Evolutionary conservation across 2,329 filamentous ascomycete genomes (phyloP), one percentile per base, ranked within the genome.

Genomic region (Septoria petroselini): DNA sequence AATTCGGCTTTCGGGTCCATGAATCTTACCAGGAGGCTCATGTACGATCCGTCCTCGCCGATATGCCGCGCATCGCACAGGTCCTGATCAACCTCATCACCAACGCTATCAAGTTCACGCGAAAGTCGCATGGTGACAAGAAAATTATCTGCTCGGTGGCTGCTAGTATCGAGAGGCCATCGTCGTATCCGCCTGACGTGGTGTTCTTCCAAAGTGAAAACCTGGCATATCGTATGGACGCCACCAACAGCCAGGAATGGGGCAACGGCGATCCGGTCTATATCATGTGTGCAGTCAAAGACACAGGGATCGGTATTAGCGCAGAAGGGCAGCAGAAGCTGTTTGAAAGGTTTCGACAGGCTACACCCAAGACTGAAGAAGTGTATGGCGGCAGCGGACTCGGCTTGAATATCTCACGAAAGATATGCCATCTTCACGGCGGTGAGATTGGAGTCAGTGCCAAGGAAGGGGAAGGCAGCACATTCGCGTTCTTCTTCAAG

Each of bases 371-470:
- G 50, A 66, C 66, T 5, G 58, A 59, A 27, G 62, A 60, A 17
- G 67, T 68, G 8, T 75, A 75, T 35, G 72, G 72, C 7, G 72
- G 72, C 11, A 71, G 68, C 17, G 72, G 72, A 0, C 59, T 74
- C 1, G 73, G 73, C 0, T 62, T 76, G 0, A 74, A 73, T 52
- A 76, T 76, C 41, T 71, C 70, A 6, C 67, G 72, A 12, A 68
- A 74, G 40, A 63, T 76, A 14, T 70, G 71, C 9, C 71, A 76
- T 47, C 43, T 65, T 1, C 65, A 68, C 34, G 73, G 73, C 18
- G 73, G 73, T 4, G 71, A 74, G 31, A 74, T 76, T 38, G 72
- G 73, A 2, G 72, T 74, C 9, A 64, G 62, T 2, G 71, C 70
- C 3, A 51, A 56, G 3, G 56, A 65, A 5, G 69, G 68, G 1